Evolutionary conservation across 2,329 filamentous ascomycete genomes (phyloP).

Genomic region (Diaporthe citrichinensis): DNA sequence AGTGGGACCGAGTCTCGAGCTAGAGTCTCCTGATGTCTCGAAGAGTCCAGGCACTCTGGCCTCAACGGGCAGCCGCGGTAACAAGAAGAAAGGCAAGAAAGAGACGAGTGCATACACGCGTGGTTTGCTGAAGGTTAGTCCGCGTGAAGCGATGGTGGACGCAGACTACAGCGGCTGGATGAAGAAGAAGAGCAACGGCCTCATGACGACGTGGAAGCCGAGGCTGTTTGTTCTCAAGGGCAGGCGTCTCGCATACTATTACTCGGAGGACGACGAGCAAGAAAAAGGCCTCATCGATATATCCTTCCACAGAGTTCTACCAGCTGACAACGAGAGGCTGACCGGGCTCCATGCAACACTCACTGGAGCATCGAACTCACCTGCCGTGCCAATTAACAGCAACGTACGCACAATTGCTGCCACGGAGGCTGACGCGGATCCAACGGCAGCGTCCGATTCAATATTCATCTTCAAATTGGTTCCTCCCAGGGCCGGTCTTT

Average conservation of each 20-base stretch:
- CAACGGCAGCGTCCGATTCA: conserved; percentile 63
- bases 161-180: conserved; percentile 98
- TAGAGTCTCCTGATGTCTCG: conserved; percentile 79
- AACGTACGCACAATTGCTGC: conserved; percentile 61
- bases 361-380: conserved; percentile 83
- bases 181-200: conserved; percentile 97
- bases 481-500: conserved; percentile 87
- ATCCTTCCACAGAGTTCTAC: conserved; percentile 95
- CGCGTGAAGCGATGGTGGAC: conserved; percentile 84
- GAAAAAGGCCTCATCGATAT: conserved; percentile 98
- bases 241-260: conserved; percentile 93
- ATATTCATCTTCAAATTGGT: conserved; percentile 99
- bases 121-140: conserved; percentile 84
- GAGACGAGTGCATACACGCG: conserved; percentile 94
- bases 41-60: conserved; percentile 67
- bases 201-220: conserved; percentile 98
- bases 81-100: conserved; percentile 86
- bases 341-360: conserved; percentile 93
- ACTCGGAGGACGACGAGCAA: conserved; percentile 90
- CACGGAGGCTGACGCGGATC: conserved; percentile 64
- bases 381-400: conserved; percentile 66
- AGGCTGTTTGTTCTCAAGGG: conserved; percentile 96
- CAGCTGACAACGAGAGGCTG: conserved; percentile 90
- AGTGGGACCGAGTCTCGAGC: conserved; percentile 78
- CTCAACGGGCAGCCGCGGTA: conserved; percentile 63